These are phyloP conservation scores for Ploettnerulaceae sp. DNA, from an alignment of 2,329 filamentous ascomycete species.

Conservation along the genomic window DNA sequence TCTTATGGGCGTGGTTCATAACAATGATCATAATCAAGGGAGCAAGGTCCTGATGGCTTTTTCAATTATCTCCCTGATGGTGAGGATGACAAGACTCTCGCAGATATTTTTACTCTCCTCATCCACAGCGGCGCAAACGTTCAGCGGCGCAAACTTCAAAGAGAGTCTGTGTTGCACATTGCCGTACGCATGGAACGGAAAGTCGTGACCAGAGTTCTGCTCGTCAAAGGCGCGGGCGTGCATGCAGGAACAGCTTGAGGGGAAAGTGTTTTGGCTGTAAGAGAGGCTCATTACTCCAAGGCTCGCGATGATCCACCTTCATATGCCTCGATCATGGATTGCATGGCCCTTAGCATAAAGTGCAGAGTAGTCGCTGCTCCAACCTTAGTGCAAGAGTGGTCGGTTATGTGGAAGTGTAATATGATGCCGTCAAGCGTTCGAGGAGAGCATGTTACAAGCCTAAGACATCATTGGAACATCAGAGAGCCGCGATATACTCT, in stretches of 20 bases:
- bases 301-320: slow-evolving; percentile 14
- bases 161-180: slow-evolving; percentile 21
- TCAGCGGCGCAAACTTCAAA: slow-evolving; percentile 15
- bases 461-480: no score
- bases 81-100: slow-evolving; percentile 17
- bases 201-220: slow-evolving; percentile 13
- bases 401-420: background rate
- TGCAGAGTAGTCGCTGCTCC: slow-evolving; percentile 17
- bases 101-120: slow-evolving; percentile 11
- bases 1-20: slow-evolving; percentile 11
- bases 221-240: slow-evolving; percentile 14
- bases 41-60: slow-evolving; percentile 20
- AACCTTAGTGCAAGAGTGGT: slow-evolving; percentile 18
- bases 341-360: slow-evolving; percentile 19
- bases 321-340: slow-evolving; percentile 22
- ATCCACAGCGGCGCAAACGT: slow-evolving; percentile 16
- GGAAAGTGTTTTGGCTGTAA: slow-evolving; percentile 14
- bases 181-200: slow-evolving; percentile 20
- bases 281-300: slow-evolving; percentile 15
- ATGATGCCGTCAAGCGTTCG: no score
- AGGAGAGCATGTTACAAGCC: no score
- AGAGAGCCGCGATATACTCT: no score
- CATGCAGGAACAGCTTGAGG: slow-evolving; percentile 15
- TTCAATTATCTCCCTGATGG: slow-evolving; percentile 14
- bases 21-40: slow-evolving; percentile 17